Evolutionary conservation across 768 basidiomycete species (phyloP).

Genomic region (Cyclocybe aegerita): DNA sequence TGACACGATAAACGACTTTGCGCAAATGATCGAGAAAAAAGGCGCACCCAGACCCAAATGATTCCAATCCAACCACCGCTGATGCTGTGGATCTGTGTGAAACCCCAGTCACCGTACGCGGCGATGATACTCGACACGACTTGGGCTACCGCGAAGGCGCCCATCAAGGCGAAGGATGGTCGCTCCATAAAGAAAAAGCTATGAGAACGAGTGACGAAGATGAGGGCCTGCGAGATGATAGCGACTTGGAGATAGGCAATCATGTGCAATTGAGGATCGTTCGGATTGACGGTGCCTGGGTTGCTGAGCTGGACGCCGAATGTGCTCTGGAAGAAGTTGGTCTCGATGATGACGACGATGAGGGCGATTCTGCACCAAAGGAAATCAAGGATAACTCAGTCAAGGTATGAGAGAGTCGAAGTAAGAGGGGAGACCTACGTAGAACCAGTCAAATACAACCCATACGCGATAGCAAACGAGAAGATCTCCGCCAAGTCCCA

Average conservation of each 20-base stretch:
- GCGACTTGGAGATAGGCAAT: constrained; percentile 96
- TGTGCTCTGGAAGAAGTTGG: constrained; percentile 84
- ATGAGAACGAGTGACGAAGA: constrained; percentile 94
- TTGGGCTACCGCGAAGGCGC: constrained; percentile 91
- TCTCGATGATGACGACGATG: constrained; percentile 81
- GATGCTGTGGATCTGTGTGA: constrained; percentile 78
- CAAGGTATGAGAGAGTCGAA: neutral
- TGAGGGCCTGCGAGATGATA: constrained; percentile 97
- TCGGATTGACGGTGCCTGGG: constrained; percentile 36
- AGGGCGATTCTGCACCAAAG: constrained; percentile 59
- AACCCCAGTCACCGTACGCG: constrained; percentile 91
- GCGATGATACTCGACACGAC: constrained; percentile 96
- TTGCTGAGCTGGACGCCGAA: constrained; percentile 68
- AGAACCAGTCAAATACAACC: constrained; percentile 87
- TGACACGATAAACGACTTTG: neutral
- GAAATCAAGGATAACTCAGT: constrained; percentile 7
- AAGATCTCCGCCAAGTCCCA: constrained; percentile 98
- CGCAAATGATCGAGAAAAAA: neutral
- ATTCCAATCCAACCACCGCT: constrained; percentile 97
- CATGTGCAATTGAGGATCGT: constrained; percentile 78
- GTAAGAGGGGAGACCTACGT: constrained; percentile 58
- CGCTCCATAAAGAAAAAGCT: constrained; percentile 97
- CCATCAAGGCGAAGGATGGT: constrained; percentile 86
- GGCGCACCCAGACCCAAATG: constrained; percentile 90
- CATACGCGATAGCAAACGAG: constrained; percentile 92